phyloP scores from a whole-genome alignment of 73 alveolate species.

The Paramecium caudatum region DNA sequence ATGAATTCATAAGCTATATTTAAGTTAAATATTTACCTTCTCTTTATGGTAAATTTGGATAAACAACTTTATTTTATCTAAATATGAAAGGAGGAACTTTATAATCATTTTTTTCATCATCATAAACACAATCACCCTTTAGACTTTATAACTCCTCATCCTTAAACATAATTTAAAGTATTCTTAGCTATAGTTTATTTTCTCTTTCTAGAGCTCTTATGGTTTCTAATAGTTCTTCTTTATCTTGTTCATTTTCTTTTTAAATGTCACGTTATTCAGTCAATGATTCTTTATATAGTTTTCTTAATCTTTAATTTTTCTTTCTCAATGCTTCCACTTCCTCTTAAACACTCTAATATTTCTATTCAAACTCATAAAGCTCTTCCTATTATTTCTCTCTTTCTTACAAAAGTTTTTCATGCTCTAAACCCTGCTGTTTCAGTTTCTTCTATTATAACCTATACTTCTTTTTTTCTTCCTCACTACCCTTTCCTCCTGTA shows the following conservation, averaged over 20 bases:
- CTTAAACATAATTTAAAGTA: conserved; percentile 72
- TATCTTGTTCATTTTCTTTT: conserved; percentile 76
- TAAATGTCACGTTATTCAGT: conserved; percentile 70
- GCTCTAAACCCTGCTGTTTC: conserved; percentile 81
- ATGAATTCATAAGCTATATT: conserved; percentile 66
- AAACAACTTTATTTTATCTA: conserved; percentile 64
- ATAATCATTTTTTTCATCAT: conserved; percentile 75
- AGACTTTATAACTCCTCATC: conserved; percentile 73
- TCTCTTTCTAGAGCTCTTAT: conserved; percentile 73
- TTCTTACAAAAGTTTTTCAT: conserved; percentile 83
- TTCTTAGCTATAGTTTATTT: conserved; percentile 50
- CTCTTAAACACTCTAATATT: conserved; percentile 73
- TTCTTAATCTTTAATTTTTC: conserved; percentile 1
- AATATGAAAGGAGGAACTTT: conserved; percentile 79
- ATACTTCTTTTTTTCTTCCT: conserved; percentile 84
- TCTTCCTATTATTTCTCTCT: conserved; percentile 80
- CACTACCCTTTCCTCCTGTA: conserved; percentile 83
- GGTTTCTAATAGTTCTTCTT: conserved; percentile 77
- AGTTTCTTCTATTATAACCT: conserved; percentile 79
- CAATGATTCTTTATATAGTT: conserved; percentile 52
- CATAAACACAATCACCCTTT: conserved; percentile 67
- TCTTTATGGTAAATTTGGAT: conserved; percentile 73
- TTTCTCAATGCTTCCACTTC: conserved; percentile 75
- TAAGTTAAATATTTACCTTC: conserved; percentile 43
- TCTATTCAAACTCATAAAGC: conserved; percentile 68